A percentile compares a stretch with the other conserved stretches of the same genome.
Evolutionary conservation across 495 filamentous ascomycete species (phyloP).

Genomic region (Trichoderma orchidacearum): DNA sequence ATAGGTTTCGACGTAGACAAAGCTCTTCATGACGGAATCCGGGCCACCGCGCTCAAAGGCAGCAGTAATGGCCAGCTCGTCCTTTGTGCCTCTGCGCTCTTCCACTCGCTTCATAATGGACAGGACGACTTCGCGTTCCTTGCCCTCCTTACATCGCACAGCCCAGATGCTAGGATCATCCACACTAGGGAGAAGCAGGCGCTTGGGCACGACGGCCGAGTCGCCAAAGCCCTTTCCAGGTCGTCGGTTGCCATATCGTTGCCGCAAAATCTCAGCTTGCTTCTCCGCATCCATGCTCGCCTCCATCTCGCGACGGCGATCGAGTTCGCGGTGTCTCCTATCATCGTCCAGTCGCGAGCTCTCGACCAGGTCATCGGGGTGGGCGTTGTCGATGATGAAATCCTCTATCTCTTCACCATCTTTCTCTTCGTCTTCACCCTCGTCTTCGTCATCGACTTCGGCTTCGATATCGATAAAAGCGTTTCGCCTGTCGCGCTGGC

Average conservation of each 20-base stretch:
- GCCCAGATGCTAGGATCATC: conserved; percentile 96
- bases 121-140: conserved; percentile 82
- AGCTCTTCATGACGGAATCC: conserved; percentile 65
- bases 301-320: conserved; percentile 75
- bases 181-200: conserved; percentile 80
- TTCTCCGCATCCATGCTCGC: conserved; percentile 85
- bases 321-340: conserved; percentile 83
- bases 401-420: conserved; percentile 75
- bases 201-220: conserved; percentile 64
- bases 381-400: conserved; percentile 67
- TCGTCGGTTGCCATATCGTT: conserved; percentile 58
- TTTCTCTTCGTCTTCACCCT: conserved; percentile 73
- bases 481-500: conserved; percentile 54
- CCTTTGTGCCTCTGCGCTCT: conserved; percentile 57
- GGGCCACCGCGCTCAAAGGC: conserved; percentile 80
- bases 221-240: conserved; percentile 34
- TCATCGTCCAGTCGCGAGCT: conserved; percentile 75
- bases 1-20: conserved; percentile 87
- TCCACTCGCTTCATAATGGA: conserved; percentile 77
- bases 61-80: conserved; percentile 65
- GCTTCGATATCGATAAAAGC: conserved; percentile 92
- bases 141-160: conserved; percentile 82
- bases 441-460: conserved; percentile 92
- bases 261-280: conserved; percentile 70
- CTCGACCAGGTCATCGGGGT: conserved; percentile 80